phyloP scores from a whole-genome alignment of 1,139 yeast species.

The Scheffersomyces illinoinensis region DNA sequence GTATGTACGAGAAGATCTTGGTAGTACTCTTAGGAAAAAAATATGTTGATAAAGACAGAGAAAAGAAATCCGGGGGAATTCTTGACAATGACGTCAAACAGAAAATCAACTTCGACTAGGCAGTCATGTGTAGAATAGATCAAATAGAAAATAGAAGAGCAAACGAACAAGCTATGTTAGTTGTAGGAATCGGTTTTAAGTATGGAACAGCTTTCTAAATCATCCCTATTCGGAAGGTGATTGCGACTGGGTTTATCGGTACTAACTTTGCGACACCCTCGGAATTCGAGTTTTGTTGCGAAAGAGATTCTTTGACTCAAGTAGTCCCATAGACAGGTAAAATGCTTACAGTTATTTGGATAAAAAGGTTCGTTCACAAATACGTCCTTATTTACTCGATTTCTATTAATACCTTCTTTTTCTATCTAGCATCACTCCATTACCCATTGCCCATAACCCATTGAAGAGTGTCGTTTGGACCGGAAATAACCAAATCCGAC shows the following conservation, averaged over 20 bases:
- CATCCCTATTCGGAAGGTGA: background rate
- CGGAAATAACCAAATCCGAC: background rate
- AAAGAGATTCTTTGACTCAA: background rate
- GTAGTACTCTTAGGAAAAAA: slow-evolving; percentile 49
- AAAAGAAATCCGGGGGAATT: slow-evolving; percentile 44
- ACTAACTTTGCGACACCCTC: background rate
- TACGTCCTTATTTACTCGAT: no score
- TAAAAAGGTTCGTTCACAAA: no score
- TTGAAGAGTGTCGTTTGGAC: no score
- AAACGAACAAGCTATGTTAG: background rate
- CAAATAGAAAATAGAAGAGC: background rate
- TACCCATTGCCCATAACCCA: no score
- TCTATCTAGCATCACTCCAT: background rate
- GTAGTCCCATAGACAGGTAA: no score
- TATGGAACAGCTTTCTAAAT: background rate
- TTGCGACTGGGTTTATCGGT: background rate
- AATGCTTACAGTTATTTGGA: no score
- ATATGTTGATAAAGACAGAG: slow-evolving; percentile 56
- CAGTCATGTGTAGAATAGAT: background rate
- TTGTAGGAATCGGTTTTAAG: background rate
- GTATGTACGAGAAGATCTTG: slow-evolving; percentile 49
- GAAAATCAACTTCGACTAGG: background rate
- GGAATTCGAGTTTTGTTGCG: background rate
- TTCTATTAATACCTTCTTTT: background rate
- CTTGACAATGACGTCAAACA: slow-evolving; percentile 14